Evolutionary conservation across 177 flowering plant genomes (phyloP).

Genomic region (Vitis hybrid): DNA sequence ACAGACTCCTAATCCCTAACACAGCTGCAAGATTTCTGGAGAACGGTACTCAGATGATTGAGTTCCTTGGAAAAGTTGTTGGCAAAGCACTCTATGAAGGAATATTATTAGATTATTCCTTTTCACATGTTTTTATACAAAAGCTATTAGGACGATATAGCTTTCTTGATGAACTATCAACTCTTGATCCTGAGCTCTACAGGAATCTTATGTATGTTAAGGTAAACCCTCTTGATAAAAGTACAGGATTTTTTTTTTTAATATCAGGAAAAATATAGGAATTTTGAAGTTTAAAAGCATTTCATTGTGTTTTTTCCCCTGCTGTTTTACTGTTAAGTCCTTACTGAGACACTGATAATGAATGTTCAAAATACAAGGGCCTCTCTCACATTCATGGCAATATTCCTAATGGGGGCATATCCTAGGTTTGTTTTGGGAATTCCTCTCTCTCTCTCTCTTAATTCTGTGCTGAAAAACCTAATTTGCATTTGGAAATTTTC

Average conservation of each 20-base stretch:
- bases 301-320: neutral
- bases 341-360: neutral
- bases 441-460: too few relatives aligned
- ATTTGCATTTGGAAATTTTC: too few relatives aligned
- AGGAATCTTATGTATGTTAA: conserved; percentile 91
- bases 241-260: too few relatives aligned
- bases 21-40: conserved; percentile 71
- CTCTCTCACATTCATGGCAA: neutral
- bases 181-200: conserved; percentile 96
- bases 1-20: conserved; percentile 84
- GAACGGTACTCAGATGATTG: conserved; percentile 91
- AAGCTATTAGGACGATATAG: conserved; percentile 96
- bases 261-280: neutral
- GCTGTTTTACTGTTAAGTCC: neutral
- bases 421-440: too few relatives aligned
- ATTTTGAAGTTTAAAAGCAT: neutral
- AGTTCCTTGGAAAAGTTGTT: conserved; percentile 96
- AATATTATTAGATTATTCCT: conserved; percentile 86
- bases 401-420: too few relatives aligned
- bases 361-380: neutral
- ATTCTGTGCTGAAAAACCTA: too few relatives aligned
- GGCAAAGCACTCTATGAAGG: conserved; percentile 99
- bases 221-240: conserved; percentile 44
- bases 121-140: conserved; percentile 94
- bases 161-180: conserved; percentile 95